These are phyloP conservation scores for Spongospora subterranea DNA, from an alignment of 208 protist species.

Conservation along the genomic window DNA sequence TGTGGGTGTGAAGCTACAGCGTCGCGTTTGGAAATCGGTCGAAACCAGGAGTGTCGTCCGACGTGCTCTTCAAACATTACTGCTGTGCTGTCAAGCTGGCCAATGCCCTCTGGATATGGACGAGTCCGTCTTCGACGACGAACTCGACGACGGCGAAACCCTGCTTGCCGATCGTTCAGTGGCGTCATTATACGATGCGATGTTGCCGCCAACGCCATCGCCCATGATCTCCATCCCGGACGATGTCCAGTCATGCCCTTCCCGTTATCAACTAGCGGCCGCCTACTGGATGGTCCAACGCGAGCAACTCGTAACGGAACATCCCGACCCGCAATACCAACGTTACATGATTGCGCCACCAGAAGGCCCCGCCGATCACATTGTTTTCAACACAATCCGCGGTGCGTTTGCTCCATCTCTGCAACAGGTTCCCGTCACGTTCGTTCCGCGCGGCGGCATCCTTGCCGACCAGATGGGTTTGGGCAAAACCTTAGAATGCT, in stretches of 20 bases:
- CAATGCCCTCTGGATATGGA: background rate
- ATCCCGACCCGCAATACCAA: background rate
- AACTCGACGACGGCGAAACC: background rate
- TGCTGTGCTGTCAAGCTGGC: background rate
- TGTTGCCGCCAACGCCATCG: background rate
- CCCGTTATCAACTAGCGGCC: slow-evolving; percentile 30
- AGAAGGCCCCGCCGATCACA: background rate
- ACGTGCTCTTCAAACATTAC: background rate
- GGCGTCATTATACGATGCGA: background rate
- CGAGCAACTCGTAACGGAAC: background rate
- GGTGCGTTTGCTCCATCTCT: background rate
- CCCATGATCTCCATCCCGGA: background rate
- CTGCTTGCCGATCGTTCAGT: background rate
- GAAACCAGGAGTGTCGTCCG: background rate
- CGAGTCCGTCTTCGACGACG: background rate
- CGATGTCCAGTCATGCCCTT: background rate
- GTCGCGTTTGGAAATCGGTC: background rate
- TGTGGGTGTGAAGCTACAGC: background rate
- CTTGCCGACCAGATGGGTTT: slow-evolving; percentile 57
- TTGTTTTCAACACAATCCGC: background rate
- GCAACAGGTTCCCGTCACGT: background rate
- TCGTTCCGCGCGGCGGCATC: slow-evolving; percentile 47
- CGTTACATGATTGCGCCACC: background rate
- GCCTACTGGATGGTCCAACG: slow-evolving; percentile 12
- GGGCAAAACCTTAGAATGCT: slow-evolving; percentile 45